A percentile compares a stretch with the other conserved stretches of the same genome.
Evolutionary conservation across 2,329 filamentous ascomycete genomes (phyloP).

Genomic region (Reticulascus tulasneorum): DNA sequence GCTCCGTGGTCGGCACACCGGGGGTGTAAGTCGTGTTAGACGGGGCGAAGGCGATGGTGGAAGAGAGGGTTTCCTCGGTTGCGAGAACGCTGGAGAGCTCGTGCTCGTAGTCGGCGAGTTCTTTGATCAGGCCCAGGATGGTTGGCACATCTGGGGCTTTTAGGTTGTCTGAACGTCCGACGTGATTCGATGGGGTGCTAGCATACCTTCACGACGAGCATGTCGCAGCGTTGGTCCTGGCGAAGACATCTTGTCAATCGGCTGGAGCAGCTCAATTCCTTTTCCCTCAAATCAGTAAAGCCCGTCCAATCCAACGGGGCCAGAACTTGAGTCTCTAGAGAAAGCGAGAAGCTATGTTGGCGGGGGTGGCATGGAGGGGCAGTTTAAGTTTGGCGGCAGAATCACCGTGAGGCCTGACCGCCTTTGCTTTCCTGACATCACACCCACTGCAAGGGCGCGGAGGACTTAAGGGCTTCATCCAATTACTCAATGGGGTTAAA

Average conservation of each 20-base stretch:
- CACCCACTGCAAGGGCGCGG: no score
- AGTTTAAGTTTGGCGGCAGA: no score
- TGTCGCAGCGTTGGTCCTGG: slow-evolving; percentile 43
- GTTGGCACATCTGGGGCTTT: slow-evolving; percentile 62
- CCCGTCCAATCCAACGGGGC: no score
- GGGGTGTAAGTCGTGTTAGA: slow-evolving; percentile 31
- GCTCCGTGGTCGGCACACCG: slow-evolving; percentile 40
- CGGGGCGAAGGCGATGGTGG: slow-evolving; percentile 74
- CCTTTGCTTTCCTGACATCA: no score
- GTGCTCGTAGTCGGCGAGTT: slow-evolving; percentile 85
- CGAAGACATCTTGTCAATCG: slow-evolving; percentile 29
- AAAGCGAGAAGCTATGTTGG: no score
- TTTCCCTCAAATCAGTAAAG: no score
- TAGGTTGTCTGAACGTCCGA: slow-evolving; percentile 1
- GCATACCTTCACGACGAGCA: slow-evolving; percentile 54
- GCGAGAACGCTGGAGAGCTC: slow-evolving; percentile 71
- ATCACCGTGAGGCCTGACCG: no score
- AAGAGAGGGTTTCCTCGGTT: slow-evolving; percentile 66
- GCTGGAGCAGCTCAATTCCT: no score
- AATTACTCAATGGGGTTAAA: no score
- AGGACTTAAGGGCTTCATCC: no score
- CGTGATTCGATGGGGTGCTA: neutral
- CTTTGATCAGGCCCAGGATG: slow-evolving; percentile 80
- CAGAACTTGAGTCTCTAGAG: neutral
- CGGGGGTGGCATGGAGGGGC: no score